Evolutionary conservation across 2,329 filamentous ascomycete species (phyloP), one percentile per base, ranked within the genome.

Genomic region (Aspergillus fructus): DNA sequence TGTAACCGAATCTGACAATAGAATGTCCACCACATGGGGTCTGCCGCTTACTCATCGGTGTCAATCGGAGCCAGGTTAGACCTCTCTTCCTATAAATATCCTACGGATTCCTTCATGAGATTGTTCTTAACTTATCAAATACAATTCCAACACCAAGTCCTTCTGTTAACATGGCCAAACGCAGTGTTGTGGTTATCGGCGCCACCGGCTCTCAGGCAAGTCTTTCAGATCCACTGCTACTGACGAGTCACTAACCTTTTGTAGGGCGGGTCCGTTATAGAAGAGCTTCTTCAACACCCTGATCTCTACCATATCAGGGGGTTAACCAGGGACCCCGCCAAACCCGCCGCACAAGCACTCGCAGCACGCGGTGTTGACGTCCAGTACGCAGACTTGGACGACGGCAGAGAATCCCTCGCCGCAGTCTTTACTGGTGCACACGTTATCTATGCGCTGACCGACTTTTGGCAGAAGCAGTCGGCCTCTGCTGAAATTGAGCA

Each of bases 241-340:
- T 40, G 8, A n/a, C 15, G 24, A 12, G 15, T 42, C 9, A 42
- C 40, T 42, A 2, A 19, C 5, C 12, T 43, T 33, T 19, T 27
- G 50, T 37, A 83, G 67, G 81, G 81, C 19, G 69, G 77, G 6
- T 78, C 78, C 8, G 70, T 83, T n/a, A 68, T 81, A 46, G 67
- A 74, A 51, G 69, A 72, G 23, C 69, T 83, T 2, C 72, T 81
- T 6, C 72, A 72, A 42, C 73, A 80, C 59, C 62, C 74, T 1
- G 65, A 68, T 3, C 73, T 81, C 30, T 78, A 77, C 70, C 74
- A 71, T 40, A 70, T 83, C 55, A 78, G 81, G 11, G 79, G 74
- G 37, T 72, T 83, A 41, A 80, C 76, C 12, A 77, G 79, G 17
- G 73, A 81, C 62, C 54, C 67, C 7, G 50, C 57, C 48, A 68